Base-by-base conservation (phyloP, 2,329 filamentous ascomycete genomes). In the Aspergillus costaricaensis region DNA sequence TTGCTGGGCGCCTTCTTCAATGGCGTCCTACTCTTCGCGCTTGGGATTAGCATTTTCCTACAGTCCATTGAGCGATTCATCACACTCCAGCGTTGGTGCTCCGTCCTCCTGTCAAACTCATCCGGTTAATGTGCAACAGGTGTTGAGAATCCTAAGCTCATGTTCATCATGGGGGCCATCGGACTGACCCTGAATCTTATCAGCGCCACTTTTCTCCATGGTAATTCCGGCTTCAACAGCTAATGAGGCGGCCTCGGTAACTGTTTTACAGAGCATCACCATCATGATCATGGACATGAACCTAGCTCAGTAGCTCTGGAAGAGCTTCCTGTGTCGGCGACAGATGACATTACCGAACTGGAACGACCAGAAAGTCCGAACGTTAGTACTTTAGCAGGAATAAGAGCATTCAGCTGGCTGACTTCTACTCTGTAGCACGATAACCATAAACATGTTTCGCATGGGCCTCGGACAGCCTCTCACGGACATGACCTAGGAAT, bases 1-100 rank as follows among this genome's bases (percentile, higher is more conserved):
- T 74, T 92, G 1, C 79, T 93, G 0, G 90, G 90, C 5, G 88
- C 89, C 21, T 93, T 93, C 74, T 93, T 92, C 81, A 93, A 93
- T 68, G 90, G 90, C 14, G 86, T 88, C 1, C 90, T 93, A 60
- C 81, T 93, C 1, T 74, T 92, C 15, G 89, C 88, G 0, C 78
- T 93, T 2, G 88, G 88, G 1, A 74, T 92, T 38, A 91, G 88
- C 72, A 90, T 92, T 53, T 83, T 89, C 36, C 77, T 92, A 2
- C 90, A 92, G 70, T 87, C 89, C 0, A 82, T 92, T 54, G 88
- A 92, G 74, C 81, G 89, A 38, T 75, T 75, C 47, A 65, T 74
- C n/a, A 60, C 66, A 3, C 43, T 74, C 38, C 67, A 73, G 15
- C 62, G 73, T 75, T 47, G 30, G 72, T 70, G 7, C 32, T 5